Evolutionary conservation across 2,329 filamentous ascomycete species (phyloP).

Genomic region (Fusarium albosuccineum): DNA sequence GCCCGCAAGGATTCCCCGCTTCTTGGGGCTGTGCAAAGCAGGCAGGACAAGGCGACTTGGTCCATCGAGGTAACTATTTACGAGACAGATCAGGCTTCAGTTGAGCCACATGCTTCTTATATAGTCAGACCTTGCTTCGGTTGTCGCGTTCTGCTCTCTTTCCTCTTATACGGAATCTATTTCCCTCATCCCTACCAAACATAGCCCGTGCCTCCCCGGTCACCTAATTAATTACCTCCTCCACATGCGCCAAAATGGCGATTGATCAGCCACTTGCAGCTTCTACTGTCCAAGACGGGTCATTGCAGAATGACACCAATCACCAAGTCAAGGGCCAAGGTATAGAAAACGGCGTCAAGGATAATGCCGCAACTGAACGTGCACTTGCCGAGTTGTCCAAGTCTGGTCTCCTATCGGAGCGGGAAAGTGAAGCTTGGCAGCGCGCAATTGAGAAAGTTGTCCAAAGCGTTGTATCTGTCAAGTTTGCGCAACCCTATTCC

Average conservation of each 20-base stretch:
- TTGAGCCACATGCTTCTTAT: too few species aligned
- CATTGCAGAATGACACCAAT: not conserved
- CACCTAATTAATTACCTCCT: too few species aligned
- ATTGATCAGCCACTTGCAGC: constrained; percentile 24
- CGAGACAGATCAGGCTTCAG: too few species aligned
- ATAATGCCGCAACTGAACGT: not conserved
- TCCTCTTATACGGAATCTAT: too few species aligned
- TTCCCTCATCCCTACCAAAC: too few species aligned
- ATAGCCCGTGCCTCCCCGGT: too few species aligned
- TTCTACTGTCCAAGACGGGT: constrained; percentile 3
- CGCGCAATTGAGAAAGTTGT: constrained; percentile 94
- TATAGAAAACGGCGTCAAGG: not conserved
- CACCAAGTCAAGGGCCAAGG: not conserved
- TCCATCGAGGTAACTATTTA: too few species aligned
- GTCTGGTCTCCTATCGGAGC: constrained; percentile 23
- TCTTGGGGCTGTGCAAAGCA: too few species aligned
- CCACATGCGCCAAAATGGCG: constrained; percentile 14
- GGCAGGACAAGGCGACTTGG: too few species aligned
- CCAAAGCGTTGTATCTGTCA: constrained; percentile 96
- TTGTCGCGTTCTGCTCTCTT: too few species aligned
- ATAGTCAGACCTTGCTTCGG: too few species aligned
- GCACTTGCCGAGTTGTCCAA: not conserved
- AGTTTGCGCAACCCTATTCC: constrained; percentile 96
- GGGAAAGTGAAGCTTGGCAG: constrained; percentile 74
- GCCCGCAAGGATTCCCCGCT: too few species aligned